phyloP scores from a whole-genome alignment of 2,329 filamentous ascomycete species.

The Paecilomyces fulvus region DNA sequence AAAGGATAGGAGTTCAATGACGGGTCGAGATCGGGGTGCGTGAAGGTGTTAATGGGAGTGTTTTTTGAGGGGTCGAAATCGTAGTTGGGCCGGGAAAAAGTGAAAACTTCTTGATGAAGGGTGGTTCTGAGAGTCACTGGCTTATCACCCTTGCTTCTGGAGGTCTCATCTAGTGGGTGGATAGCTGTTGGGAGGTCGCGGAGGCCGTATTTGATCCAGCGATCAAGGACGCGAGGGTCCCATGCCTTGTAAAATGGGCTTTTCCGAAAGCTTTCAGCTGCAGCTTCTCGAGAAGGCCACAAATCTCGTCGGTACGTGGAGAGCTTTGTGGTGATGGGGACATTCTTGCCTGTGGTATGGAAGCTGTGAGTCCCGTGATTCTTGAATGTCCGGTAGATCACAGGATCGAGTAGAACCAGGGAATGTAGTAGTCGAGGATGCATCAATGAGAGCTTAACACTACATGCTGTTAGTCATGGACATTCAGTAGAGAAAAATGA shows the following conservation, averaged over 20 bases:
- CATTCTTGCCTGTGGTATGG: slow-evolving; percentile 14
- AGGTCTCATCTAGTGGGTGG: slow-evolving; percentile 19
- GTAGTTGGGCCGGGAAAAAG: slow-evolving; percentile 40
- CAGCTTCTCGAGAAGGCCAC: slow-evolving; percentile 70
- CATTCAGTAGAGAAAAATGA: not conserved
- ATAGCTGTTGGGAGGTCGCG: slow-evolving; percentile 59
- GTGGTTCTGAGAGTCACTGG: slow-evolving; percentile 66
- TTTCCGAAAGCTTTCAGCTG: slow-evolving; percentile 56
- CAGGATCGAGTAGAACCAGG: slow-evolving; percentile 75
- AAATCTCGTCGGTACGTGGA: slow-evolving; percentile 67
- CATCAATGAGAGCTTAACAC: slow-evolving; percentile 59
- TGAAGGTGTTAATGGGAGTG: slow-evolving; percentile 31
- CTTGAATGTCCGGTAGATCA: slow-evolving; percentile 52
- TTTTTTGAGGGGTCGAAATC: slow-evolving; percentile 49
- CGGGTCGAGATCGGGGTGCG: slow-evolving; percentile 39
- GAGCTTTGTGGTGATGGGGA: slow-evolving; percentile 36
- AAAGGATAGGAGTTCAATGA: slow-evolving; percentile 27
- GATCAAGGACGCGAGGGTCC: slow-evolving; percentile 71
- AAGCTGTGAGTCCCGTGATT: slow-evolving; percentile 22
- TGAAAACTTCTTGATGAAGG: slow-evolving; percentile 73
- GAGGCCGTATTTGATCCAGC: slow-evolving; percentile 66
- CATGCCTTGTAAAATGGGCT: slow-evolving; percentile 72
- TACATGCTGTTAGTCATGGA: slow-evolving; percentile 10
- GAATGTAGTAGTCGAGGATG: slow-evolving; percentile 73
- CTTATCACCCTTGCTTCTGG: slow-evolving; percentile 17